These are phyloP conservation scores for Fistulinella staudtii DNA, from an alignment of 1,284 basidiomycete genomes.

Conservation along the genomic window DNA sequence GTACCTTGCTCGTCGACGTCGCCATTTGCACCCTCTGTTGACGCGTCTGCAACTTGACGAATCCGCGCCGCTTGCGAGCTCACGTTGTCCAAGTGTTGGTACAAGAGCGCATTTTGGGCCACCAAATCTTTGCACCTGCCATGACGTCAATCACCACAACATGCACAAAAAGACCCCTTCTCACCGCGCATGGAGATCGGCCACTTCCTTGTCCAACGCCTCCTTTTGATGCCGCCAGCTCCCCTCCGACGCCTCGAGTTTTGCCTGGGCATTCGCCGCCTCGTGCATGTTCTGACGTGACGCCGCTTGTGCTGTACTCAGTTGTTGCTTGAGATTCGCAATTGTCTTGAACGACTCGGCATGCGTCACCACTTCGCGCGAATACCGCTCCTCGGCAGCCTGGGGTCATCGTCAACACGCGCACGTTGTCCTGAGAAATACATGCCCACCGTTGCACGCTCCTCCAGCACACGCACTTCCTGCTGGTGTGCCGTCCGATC, in stretches of 20 bases:
- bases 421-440: not conserved
- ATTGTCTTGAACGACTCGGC: conserved; percentile 77
- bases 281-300: conserved; percentile 55
- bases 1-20: conserved; percentile 48
- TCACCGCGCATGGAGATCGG: conserved; percentile 67
- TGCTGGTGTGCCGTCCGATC: conserved; percentile 62
- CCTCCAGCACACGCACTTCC: conserved; percentile 62
- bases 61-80: conserved; percentile 79
- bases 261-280: conserved; percentile 72
- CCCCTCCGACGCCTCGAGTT: conserved; percentile 62
- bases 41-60: conserved; percentile 59
- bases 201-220: conserved; percentile 71
- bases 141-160: not conserved
- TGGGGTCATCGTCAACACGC: conserved; percentile 24
- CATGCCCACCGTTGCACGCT: conserved; percentile 59
- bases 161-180: conserved; percentile 7
- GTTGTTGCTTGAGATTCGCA: conserved; percentile 60
- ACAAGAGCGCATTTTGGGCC: conserved; percentile 75
- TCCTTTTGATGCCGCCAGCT: conserved; percentile 82
- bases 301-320: conserved; percentile 47
- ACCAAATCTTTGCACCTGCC: conserved; percentile 70
- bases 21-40: conserved; percentile 36
- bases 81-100: conserved; percentile 84
- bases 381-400: conserved; percentile 79
- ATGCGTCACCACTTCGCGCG: conserved; percentile 77